These are phyloP conservation scores for Pelargonium fulgidum DNA, from an alignment of 441 rosid genomes.

Conservation along the genomic window DNA sequence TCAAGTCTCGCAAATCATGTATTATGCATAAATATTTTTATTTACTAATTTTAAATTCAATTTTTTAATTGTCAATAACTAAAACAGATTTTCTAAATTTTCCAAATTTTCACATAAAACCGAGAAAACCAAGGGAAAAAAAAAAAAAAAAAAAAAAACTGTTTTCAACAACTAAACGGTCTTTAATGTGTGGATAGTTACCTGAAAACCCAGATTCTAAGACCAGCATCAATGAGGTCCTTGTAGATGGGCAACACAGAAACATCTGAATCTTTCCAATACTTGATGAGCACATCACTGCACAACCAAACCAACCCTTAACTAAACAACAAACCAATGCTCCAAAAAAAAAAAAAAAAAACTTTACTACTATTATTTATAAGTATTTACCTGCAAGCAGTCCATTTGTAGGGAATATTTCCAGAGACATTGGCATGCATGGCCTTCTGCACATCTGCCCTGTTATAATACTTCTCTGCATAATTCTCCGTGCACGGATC, in stretches of 20 bases:
- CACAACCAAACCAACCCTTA: neutral
- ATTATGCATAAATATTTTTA: too few relatives aligned
- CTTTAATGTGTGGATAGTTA: conserved; percentile 7
- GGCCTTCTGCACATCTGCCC: conserved; percentile 82
- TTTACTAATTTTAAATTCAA: too few relatives aligned
- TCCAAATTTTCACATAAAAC: too few relatives aligned
- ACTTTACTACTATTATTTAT: too few relatives aligned
- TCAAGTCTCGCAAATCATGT: too few relatives aligned
- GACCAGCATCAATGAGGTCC: conserved; percentile 64
- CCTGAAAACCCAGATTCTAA: conserved; percentile 96
- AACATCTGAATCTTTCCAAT: conserved; percentile 81
- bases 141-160: too few relatives aligned
- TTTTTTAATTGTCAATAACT: too few relatives aligned
- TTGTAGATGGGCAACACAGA: conserved; percentile 82
- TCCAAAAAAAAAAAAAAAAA: neutral
- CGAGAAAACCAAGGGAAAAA: too few relatives aligned
- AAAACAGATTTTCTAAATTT: too few relatives aligned
- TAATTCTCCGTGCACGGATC: conserved; percentile 94
- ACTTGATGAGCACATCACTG: conserved; percentile 71
- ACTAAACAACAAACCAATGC: neutral
- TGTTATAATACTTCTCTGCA: conserved; percentile 87
- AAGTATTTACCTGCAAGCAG: conserved; percentile 75
- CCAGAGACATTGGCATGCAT: conserved; percentile 71
- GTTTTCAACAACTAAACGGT: too few relatives aligned
- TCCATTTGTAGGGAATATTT: conserved; percentile 80